Percentiles rank a stretch among this genome's conserved stretches.
These are phyloP conservation scores for Forsythia viridissima DNA, from an alignment of 257 asterid genomes.

Conservation along the genomic window DNA sequence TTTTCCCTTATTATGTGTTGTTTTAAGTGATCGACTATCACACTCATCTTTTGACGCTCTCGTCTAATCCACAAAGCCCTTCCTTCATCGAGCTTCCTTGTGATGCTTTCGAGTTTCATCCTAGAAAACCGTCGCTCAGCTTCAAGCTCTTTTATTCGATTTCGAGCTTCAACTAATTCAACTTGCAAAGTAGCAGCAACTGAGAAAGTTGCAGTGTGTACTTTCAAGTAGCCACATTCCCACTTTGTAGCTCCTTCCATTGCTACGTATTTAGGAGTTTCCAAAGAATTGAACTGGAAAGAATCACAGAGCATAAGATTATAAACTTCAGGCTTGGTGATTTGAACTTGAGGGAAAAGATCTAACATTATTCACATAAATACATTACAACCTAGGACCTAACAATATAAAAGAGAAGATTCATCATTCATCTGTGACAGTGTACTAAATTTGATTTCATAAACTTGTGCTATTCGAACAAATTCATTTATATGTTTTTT, in stretches of 20 bases:
- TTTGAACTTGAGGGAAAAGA: too few species aligned
- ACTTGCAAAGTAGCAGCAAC: conserved; percentile 31
- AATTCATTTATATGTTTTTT: too few species aligned
- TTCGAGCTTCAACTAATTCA: conserved; percentile 25
- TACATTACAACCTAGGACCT: too few species aligned
- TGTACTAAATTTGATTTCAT: too few species aligned
- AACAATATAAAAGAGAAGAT: background rate
- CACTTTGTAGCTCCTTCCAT: conserved; percentile 50
- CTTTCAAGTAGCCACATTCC: conserved; percentile 30
- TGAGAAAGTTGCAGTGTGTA: conserved; percentile 18
- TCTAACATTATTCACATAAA: background rate
- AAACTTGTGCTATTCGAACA: background rate
- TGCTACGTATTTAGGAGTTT: conserved; percentile 21
- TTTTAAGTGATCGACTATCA: conserved; percentile 26
- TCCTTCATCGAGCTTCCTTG: conserved; percentile 35
- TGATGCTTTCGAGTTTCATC: conserved; percentile 26
- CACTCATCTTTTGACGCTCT: conserved; percentile 26
- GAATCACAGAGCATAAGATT: background rate
- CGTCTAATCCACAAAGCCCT: conserved; percentile 27
- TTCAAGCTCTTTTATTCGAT: conserved; percentile 31
- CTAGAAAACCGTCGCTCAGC: conserved; percentile 20
- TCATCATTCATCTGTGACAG: background rate
- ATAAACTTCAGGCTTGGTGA: too few species aligned
- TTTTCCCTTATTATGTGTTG: conserved; percentile 36
- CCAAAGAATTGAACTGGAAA: conserved; percentile 29